Percentiles rank a stretch among this genome's conserved stretches.
Evolutionary conservation across 371 early-diverging fungal genomes (phyloP).

Genomic region (Batkoa obscura): DNA sequence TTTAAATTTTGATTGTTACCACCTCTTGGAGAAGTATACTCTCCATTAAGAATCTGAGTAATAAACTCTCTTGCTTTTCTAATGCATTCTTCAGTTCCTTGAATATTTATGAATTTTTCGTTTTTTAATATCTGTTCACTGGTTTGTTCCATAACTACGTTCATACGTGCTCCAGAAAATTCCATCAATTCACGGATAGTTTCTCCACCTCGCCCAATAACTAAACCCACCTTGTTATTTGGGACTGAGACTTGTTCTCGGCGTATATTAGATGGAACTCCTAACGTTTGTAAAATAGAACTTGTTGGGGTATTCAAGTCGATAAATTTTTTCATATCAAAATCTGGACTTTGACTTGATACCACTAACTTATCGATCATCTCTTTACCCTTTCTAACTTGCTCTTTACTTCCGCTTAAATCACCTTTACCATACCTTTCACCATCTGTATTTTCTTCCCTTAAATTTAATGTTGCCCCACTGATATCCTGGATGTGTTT

Average conservation of each 20-base stretch:
- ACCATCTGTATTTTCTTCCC: constrained; percentile 20
- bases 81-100: constrained; percentile 48
- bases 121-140: constrained; percentile 19
- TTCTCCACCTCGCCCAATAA: constrained; percentile 81
- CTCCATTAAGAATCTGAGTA: constrained; percentile 48
- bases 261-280: neutral
- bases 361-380: neutral
- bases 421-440: neutral
- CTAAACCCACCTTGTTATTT: constrained; percentile 54
- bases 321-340: constrained; percentile 27
- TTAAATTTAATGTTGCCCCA: constrained; percentile 50
- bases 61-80: constrained; percentile 53
- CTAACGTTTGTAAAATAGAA: constrained; percentile 6
- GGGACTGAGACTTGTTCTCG: constrained; percentile 32
- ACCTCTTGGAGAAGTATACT: constrained; percentile 11
- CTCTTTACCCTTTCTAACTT: neutral
- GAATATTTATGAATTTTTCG: constrained; percentile 43
- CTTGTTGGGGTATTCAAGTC: constrained; percentile 38
- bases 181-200: constrained; percentile 70
- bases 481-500: constrained; percentile 52
- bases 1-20: constrained; percentile 10
- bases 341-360: neutral
- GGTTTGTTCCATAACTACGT: constrained; percentile 47
- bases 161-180: constrained; percentile 59
- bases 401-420: neutral